phyloP scores from a whole-genome alignment of 495 filamentous ascomycete genomes.

The Durotheca rogersii region DNA sequence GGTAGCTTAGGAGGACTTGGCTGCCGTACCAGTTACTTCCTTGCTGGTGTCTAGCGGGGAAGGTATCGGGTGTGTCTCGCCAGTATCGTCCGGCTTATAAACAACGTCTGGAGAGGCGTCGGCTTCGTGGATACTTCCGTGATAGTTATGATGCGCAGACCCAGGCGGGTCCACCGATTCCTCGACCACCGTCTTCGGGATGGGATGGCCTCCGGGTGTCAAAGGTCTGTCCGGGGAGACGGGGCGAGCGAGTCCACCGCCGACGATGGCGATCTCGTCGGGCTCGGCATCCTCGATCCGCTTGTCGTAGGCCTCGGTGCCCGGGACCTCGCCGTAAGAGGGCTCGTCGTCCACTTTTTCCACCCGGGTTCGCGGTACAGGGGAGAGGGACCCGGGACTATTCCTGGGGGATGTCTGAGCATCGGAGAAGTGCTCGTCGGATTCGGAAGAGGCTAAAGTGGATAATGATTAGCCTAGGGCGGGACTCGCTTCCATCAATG shows the following conservation, averaged over 20 bases:
- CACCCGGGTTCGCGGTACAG: slow-evolving; percentile 79
- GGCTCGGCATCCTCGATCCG: slow-evolving; percentile 82
- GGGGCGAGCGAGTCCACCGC: slow-evolving; percentile 44
- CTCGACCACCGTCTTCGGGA: slow-evolving; percentile 52
- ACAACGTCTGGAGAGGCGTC: slow-evolving; percentile 51
- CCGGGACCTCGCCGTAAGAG: slow-evolving; percentile 84
- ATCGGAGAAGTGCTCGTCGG: slow-evolving; percentile 90
- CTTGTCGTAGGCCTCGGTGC: slow-evolving; percentile 73
- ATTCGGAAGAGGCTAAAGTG: slow-evolving; percentile 60
- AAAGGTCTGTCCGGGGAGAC: slow-evolving; percentile 30
- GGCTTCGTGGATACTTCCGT: slow-evolving; percentile 42
- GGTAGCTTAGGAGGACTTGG: slow-evolving; percentile 40
- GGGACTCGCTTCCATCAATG: not conserved
- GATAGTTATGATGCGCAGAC: slow-evolving; percentile 42
- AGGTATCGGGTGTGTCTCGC: slow-evolving; percentile 30
- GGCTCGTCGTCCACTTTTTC: slow-evolving; percentile 69
- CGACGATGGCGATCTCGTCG: slow-evolving; percentile 61
- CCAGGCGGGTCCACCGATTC: slow-evolving; percentile 46
- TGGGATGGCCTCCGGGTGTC: slow-evolving; percentile 45
- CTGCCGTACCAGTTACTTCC: slow-evolving; percentile 38
- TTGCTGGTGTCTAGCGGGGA: slow-evolving; percentile 31
- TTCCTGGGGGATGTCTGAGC: slow-evolving; percentile 68
- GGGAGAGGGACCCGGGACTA: slow-evolving; percentile 54
- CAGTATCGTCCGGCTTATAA: slow-evolving; percentile 45
- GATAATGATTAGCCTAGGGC: slow-evolving; percentile 9